Evolutionary conservation across 2,329 filamentous ascomycete genomes (phyloP).

Genomic region (Microdochium paspali): DNA sequence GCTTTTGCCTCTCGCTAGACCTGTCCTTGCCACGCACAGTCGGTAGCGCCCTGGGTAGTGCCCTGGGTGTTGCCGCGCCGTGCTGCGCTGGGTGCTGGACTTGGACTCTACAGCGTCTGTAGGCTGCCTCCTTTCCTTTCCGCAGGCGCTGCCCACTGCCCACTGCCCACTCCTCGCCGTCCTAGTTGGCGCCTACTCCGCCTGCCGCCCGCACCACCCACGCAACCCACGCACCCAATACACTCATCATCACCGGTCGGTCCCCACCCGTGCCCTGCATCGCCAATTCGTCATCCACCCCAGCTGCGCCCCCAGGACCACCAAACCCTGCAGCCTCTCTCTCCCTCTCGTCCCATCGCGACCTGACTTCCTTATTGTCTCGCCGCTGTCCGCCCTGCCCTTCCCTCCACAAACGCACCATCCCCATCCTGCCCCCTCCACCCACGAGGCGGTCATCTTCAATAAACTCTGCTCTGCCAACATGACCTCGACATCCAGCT

Average conservation of each 20-base stretch:
- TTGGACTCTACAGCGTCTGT: too few relatives aligned
- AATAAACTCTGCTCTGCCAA: neutral
- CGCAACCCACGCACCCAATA: neutral
- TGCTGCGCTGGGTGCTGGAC: too few relatives aligned
- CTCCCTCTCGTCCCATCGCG: neutral
- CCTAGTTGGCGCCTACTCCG: neutral
- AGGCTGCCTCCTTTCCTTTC: too few relatives aligned
- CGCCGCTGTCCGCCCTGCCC: neutral
- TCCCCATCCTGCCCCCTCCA: neutral
- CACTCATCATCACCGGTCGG: neutral
- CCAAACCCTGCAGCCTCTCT: neutral
- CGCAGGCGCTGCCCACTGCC: too few relatives aligned
- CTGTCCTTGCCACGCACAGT: too few relatives aligned
- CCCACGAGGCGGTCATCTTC: neutral
- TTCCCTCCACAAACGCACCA: neutral
- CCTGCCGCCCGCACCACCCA: neutral
- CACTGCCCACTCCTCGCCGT: neutral
- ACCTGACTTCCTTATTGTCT: neutral
- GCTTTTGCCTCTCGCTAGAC: too few relatives aligned
- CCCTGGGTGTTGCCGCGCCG: too few relatives aligned
- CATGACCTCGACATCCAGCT: neutral
- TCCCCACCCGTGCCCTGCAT: neutral
- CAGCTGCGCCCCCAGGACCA: too few relatives aligned
- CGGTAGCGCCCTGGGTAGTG: too few relatives aligned
- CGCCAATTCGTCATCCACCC: neutral